A percentile compares a stretch with the other conserved stretches of the same genome.
These are phyloP conservation scores for Cylindrotheca fusiformis DNA, from an alignment of 108 stramenopile genomes.

Conservation along the genomic window DNA sequence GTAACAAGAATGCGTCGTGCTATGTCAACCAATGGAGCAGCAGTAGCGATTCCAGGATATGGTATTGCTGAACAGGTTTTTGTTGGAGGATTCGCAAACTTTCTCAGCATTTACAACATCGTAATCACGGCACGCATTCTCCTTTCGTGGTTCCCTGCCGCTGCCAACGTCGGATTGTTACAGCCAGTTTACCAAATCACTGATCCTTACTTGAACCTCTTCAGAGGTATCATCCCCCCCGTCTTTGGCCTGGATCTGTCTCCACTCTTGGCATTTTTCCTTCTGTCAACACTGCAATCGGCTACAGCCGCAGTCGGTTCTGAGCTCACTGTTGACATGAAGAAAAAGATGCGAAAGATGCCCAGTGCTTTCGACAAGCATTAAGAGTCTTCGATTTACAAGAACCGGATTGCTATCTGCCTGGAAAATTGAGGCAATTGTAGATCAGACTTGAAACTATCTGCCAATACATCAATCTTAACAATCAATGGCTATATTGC, in stretches of 20 bases:
- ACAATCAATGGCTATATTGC: too few species aligned
- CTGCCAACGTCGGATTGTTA: conserved; percentile 56
- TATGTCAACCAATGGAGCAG: conserved; percentile 36
- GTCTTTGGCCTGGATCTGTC: conserved; percentile 83
- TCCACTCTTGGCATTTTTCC: conserved; percentile 74
- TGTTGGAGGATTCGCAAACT: conserved; percentile 82
- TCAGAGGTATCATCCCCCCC: conserved; percentile 82
- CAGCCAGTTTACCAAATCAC: conserved; percentile 88
- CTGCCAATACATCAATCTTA: too few species aligned
- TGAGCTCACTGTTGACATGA: conserved; percentile 33
- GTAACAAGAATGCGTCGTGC: conserved; percentile 17
- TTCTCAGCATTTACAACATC: conserved; percentile 84
- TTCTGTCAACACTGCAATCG: conserved; percentile 52
- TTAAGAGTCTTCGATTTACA: not conserved
- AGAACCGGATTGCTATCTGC: too few species aligned
- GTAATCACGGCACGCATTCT: conserved; percentile 90
- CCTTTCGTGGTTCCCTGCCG: conserved; percentile 89
- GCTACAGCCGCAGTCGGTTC: conserved; percentile 61
- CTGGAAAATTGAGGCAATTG: too few species aligned
- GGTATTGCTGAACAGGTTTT: conserved; percentile 82
- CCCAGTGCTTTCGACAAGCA: conserved; percentile 13
- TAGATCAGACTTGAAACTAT: too few species aligned
- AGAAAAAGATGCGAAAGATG: conserved; percentile 11
- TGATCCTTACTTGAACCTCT: conserved; percentile 90
- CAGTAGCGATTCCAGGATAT: conserved; percentile 87